Evolutionary conservation across 495 filamentous ascomycete genomes (phyloP).

Genomic region (Neurospora africana): DNA sequence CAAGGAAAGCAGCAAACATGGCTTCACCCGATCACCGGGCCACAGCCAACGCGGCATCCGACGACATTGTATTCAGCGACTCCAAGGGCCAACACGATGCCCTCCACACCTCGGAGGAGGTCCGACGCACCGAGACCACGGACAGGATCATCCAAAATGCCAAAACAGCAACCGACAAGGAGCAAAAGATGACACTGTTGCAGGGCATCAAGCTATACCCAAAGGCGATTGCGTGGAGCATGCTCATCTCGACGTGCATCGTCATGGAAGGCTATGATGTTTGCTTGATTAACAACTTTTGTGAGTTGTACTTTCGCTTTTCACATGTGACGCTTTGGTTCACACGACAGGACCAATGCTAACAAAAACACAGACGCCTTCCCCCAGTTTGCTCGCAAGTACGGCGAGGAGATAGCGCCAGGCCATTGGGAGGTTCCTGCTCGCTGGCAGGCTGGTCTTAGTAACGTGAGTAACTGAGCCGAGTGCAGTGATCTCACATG

Average conservation of each 20-base stretch:
- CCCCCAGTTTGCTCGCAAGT: constrained; percentile 56
- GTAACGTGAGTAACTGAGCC: constrained; percentile 42
- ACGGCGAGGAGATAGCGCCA: constrained; percentile 45
- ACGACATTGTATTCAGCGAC: constrained; percentile 1
- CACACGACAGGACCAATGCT: background rate
- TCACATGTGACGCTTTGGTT: background rate
- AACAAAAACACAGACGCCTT: constrained; percentile 30
- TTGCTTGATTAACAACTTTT: constrained; percentile 48
- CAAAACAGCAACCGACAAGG: constrained; percentile 37
- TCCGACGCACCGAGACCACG: constrained; percentile 14
- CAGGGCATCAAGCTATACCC: constrained; percentile 45
- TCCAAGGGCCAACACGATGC: background rate
- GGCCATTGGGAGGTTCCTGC: constrained; percentile 61
- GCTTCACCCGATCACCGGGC: background rate
- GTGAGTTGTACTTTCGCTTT: constrained; percentile 13
- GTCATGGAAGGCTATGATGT: constrained; percentile 58
- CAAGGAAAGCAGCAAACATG: background rate
- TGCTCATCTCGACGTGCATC: constrained; percentile 52
- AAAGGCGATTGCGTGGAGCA: constrained; percentile 48
- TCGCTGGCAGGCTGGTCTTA: constrained; percentile 67
- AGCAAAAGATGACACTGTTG: constrained; percentile 43
- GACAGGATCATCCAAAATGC: constrained; percentile 36
- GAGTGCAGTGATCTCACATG: background rate
- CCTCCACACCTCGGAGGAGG: constrained; percentile 1
- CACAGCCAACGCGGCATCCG: background rate